Evolutionary conservation across 75 land plant species (phyloP).

Genomic region (Larix kaempferi): DNA sequence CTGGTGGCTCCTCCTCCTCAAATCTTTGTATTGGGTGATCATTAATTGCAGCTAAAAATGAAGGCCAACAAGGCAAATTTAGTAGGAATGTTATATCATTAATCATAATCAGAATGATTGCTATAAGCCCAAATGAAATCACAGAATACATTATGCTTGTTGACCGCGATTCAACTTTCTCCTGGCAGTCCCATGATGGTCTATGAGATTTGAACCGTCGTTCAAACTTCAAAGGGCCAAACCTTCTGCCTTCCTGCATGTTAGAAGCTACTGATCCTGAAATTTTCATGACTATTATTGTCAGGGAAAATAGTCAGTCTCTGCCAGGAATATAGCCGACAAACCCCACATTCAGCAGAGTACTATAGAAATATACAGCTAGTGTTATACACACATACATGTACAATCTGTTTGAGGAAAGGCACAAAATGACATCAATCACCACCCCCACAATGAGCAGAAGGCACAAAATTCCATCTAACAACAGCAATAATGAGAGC

Average conservation of each 20-base stretch:
- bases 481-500: constrained; percentile 12
- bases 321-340: constrained; percentile 11
- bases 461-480: constrained; percentile 15
- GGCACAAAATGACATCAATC: constrained; percentile 14
- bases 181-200: no score
- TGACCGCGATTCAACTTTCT: no score
- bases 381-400: constrained; percentile 7
- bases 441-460: constrained; percentile 13
- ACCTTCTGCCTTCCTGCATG: neutral
- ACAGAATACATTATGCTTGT: no score
- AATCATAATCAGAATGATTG: constrained; percentile 11
- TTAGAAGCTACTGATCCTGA: neutral
- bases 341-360: neutral
- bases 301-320: constrained; percentile 6
- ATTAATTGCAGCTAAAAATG: constrained; percentile 4
- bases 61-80: neutral
- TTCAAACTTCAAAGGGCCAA: neutral
- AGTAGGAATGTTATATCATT: constrained; percentile 2
- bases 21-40: constrained; percentile 3
- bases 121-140: neutral
- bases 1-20: neutral
- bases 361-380: constrained; percentile 2
- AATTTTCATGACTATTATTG: neutral
- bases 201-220: neutral
- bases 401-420: constrained; percentile 2